Evolutionary conservation across 495 filamentous ascomycete species (phyloP).

Genomic region (Aspergillus bertholletiae): DNA sequence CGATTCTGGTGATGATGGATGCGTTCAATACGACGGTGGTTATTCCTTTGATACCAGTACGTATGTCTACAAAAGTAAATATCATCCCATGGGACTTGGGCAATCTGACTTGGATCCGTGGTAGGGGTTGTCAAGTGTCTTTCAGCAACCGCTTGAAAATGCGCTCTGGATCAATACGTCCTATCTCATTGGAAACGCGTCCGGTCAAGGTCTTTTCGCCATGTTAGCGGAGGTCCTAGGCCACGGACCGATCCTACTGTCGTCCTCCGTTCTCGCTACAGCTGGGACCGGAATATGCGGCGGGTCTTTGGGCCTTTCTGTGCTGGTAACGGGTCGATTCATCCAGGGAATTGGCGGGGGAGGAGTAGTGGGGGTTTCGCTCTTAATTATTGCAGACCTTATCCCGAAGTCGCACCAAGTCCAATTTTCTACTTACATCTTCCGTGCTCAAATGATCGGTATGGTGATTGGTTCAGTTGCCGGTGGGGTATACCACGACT

Average conservation of each 20-base stretch:
- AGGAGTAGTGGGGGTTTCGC: constrained; percentile 59
- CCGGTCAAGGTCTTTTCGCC: constrained; percentile 36
- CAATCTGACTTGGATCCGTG: not conserved
- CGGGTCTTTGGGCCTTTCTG: constrained; percentile 54
- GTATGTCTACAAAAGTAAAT: constrained; percentile 5
- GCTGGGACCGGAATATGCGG: constrained; percentile 58
- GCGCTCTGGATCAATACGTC: constrained; percentile 39
- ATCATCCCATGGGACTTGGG: not conserved
- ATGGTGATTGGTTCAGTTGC: constrained; percentile 33
- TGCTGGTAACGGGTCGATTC: constrained; percentile 60
- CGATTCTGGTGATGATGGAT: constrained; percentile 37
- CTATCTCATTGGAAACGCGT: constrained; percentile 36
- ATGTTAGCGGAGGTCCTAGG: constrained; percentile 41
- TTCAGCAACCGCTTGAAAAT: constrained; percentile 25
- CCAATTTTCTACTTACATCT: constrained; percentile 36
- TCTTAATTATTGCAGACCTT: constrained; percentile 65
- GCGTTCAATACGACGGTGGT: constrained; percentile 34
- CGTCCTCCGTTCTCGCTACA: constrained; percentile 50
- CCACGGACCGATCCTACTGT: constrained; percentile 42
- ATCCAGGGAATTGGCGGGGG: constrained; percentile 74
- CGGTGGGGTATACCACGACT: constrained; percentile 36
- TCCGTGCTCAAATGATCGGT: constrained; percentile 32
- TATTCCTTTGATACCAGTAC: constrained; percentile 22
- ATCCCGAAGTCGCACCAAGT: constrained; percentile 41
- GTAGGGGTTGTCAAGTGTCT: constrained; percentile 28